A percentile compares a stretch with the other conserved stretches of the same genome.
These are phyloP conservation scores for Ascochyta clinopodiicola DNA, from an alignment of 2,329 filamentous ascomycete genomes.

Conservation along the genomic window DNA sequence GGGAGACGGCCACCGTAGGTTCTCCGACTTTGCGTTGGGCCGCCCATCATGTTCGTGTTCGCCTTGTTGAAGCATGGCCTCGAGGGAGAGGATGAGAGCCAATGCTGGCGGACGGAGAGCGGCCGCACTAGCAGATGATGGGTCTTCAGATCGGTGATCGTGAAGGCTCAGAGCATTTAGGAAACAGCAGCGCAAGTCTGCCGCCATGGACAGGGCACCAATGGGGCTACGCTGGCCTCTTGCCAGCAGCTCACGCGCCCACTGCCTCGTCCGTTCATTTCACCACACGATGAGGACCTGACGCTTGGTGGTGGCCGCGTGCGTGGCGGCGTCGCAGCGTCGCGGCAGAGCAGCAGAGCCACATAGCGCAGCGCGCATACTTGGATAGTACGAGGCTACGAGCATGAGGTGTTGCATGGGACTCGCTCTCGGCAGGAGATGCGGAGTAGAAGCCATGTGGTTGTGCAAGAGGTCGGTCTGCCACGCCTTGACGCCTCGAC, in stretches of 20 bases:
- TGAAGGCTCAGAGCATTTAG: background rate
- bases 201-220: slow-evolving; percentile 13
- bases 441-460: background rate
- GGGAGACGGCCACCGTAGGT: background rate
- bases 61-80: too few species aligned
- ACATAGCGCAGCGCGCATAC: background rate
- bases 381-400: too few species aligned
- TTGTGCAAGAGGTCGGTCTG: too few species aligned
- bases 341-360: background rate
- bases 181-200: slow-evolving; percentile 7
- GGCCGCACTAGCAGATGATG: slow-evolving; percentile 17
- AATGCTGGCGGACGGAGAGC: slow-evolving; percentile 7
- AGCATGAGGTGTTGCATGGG: background rate
- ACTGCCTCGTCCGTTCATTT: slow-evolving; percentile 2
- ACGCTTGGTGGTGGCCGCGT: too few species aligned
- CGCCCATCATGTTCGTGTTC: too few species aligned
- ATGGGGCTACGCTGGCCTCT: background rate
- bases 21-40: too few species aligned
- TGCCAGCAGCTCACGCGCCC: slow-evolving; percentile 17
- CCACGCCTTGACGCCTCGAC: too few species aligned
- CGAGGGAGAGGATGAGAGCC: background rate
- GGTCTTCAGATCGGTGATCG: slow-evolving; percentile 12
- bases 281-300: background rate
- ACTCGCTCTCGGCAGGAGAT: background rate
- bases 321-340: too few species aligned